These are phyloP conservation scores for Acephala macrosclerotiorum DNA, from an alignment of 2,329 filamentous ascomycete genomes.

Conservation along the genomic window DNA sequence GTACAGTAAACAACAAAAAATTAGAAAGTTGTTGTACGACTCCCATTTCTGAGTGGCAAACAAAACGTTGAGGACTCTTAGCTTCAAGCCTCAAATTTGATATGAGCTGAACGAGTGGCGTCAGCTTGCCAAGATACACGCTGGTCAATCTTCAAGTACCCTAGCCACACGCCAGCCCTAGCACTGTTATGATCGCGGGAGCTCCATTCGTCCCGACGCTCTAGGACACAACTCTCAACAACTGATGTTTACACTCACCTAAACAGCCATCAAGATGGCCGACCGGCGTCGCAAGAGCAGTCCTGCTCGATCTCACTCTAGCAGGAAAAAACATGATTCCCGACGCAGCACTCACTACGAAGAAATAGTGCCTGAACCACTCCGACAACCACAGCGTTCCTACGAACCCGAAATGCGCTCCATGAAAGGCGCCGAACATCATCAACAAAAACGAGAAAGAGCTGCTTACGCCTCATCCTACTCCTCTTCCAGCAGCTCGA, in stretches of 20 bases:
- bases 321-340: background rate
- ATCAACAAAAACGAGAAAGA: constrained; percentile 26
- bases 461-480: constrained; percentile 34
- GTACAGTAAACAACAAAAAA: background rate
- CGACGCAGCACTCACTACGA: background rate
- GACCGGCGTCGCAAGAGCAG: constrained; percentile 37
- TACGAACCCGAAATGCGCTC: constrained; percentile 10
- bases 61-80: constrained; percentile 4
- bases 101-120: constrained; percentile 6
- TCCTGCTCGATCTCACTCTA: background rate
- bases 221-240: background rate
- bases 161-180: background rate
- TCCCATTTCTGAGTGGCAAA: background rate
- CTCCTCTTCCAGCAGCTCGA: constrained; percentile 34
- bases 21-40: background rate
- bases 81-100: background rate
- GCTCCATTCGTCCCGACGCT: background rate
- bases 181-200: background rate
- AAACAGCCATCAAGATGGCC: constrained; percentile 39
- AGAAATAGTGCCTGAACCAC: constrained; percentile 9
- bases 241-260: constrained; percentile 7
- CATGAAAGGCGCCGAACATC: constrained; percentile 12
- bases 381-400: background rate
- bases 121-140: constrained; percentile 1
- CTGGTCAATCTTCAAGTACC: background rate